These are phyloP conservation scores for Bondarzewia mesenterica DNA, from an alignment of 1,284 basidiomycete species.

Conservation along the genomic window DNA sequence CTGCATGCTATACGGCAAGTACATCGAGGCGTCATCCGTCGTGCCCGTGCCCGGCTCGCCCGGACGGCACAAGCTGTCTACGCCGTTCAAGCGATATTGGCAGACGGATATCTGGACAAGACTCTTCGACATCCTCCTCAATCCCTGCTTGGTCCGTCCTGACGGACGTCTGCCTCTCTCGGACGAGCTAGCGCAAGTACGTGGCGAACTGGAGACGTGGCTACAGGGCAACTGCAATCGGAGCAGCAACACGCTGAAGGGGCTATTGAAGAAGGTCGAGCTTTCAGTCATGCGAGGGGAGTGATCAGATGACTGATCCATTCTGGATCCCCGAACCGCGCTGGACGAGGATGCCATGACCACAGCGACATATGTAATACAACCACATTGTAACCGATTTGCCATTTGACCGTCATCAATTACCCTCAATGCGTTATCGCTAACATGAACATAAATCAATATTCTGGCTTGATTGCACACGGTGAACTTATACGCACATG, in stretches of 20 bases:
- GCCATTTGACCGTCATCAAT: no score
- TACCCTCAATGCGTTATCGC: no score
- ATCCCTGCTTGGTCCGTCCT: slow-evolving; percentile 51
- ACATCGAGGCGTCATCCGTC: slow-evolving; percentile 71
- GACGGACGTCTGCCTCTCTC: slow-evolving; percentile 64
- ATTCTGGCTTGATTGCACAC: no score
- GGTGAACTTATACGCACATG: no score
- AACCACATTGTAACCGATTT: no score
- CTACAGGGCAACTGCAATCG: slow-evolving; percentile 76
- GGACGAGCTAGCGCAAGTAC: slow-evolving; percentile 54
- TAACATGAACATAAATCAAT: no score
- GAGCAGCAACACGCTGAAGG: slow-evolving; percentile 81
- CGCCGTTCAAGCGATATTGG: slow-evolving; percentile 92
- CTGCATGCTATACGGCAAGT: slow-evolving; percentile 94
- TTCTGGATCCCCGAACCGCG: no score
- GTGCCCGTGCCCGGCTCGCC: slow-evolving; percentile 25
- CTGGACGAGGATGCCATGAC: no score
- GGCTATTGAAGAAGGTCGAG: slow-evolving; percentile 76
- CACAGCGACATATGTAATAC: no score
- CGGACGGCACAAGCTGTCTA: slow-evolving; percentile 56
- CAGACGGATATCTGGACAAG: slow-evolving; percentile 82
- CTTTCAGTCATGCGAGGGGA: slow-evolving; percentile 19
- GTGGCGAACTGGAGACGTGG: slow-evolving; percentile 85
- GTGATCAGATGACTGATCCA: no score
- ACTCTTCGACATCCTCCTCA: slow-evolving; percentile 84